Percentiles rank a stretch among this genome's conserved stretches.
Conservation (phyloP, 495 filamentous ascomycete species). For the Hypoxylon cercidicola region DNA sequence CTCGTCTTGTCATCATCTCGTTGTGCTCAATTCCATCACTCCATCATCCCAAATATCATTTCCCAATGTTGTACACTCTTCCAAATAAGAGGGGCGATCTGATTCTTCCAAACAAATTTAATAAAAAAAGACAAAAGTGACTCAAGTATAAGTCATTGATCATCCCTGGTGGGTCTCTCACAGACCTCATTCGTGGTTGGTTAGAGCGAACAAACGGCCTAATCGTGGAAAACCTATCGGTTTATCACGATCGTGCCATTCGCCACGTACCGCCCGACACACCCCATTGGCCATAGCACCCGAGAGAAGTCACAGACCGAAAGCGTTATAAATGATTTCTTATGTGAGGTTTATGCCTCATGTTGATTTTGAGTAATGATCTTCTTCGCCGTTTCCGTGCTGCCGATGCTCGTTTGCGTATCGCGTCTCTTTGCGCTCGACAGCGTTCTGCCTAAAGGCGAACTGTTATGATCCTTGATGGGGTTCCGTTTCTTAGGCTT, state of each 20-base stretch:
- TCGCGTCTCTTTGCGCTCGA: constrained; percentile 55
- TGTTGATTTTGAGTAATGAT: constrained; percentile 47
- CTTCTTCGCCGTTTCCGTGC: constrained; percentile 68
- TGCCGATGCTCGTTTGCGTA: constrained; percentile 63
- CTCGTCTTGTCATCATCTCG: constrained; percentile 38
- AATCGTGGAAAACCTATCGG: background rate
- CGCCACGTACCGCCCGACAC: background rate
- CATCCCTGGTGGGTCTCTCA: background rate
- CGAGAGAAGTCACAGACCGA: too few species aligned
- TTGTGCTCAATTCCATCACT: constrained; percentile 28
- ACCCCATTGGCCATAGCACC: background rate
- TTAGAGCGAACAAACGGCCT: background rate
- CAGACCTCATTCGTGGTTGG: background rate
- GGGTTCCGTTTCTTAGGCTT: constrained; percentile 47
- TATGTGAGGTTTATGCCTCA: background rate
- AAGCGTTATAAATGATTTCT: too few species aligned
- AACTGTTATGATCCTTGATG: constrained; percentile 38
- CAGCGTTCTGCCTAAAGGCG: constrained; percentile 45
- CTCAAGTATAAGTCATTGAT: background rate
- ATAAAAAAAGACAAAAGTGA: background rate
- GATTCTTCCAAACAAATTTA: constrained; percentile 19
- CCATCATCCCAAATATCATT: constrained; percentile 28
- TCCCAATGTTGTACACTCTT: constrained; percentile 36
- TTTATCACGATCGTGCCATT: background rate
- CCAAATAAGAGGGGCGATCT: constrained; percentile 35